Base-by-base conservation (phyloP, 2,329 filamentous ascomycete genomes). In the Albifimbria verrucaria region DNA sequence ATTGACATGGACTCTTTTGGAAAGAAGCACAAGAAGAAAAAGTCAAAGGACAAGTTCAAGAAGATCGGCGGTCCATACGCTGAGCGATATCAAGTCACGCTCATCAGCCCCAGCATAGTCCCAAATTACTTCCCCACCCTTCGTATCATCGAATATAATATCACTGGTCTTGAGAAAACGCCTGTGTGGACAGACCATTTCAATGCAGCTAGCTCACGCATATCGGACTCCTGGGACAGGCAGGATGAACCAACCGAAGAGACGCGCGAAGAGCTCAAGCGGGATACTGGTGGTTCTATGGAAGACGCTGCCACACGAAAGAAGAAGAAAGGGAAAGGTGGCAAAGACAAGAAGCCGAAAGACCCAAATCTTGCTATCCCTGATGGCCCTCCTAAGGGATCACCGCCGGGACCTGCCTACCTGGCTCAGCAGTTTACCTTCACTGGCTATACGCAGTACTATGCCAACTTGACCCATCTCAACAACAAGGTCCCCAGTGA, bases 111-210 rank as follows among this genome's bases (percentile, higher is more conserved):
- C 0, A 97, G 92, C 65, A 77, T 99, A 36, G 90, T 97, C 9
- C 94, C 93, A 7, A 97, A 94, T 65, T 96, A 91, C 70, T 94
- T 92, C 59, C 94, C 93, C 0, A 92, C 89, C 1, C 72, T 97
- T 26, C 84, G 92, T n/a, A 81, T 99, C n/a, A 78, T 93, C 58
- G 90, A 96, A 65, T 99, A 97, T 77, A 97, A 99, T 67, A 90
- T 90, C 51, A 89, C 79, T 0, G 90, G 91, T 0, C 68, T 96
- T 3, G 88, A 91, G 58, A 64, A 83, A 50, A 61, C 68, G 0
- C 64, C 72, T 1, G 69, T 76, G 1, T 84, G 81, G 80, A 57
- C 62, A 1, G 75, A 76, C 48, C 52, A 63, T 1, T 62, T 62
- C 20, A 54, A 64, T 24, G 43, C 26, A 20, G n/a, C 46, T 18